Conservation (phyloP, 2,329 filamentous ascomycete species). For the Exophiala xenobiotica region DNA sequence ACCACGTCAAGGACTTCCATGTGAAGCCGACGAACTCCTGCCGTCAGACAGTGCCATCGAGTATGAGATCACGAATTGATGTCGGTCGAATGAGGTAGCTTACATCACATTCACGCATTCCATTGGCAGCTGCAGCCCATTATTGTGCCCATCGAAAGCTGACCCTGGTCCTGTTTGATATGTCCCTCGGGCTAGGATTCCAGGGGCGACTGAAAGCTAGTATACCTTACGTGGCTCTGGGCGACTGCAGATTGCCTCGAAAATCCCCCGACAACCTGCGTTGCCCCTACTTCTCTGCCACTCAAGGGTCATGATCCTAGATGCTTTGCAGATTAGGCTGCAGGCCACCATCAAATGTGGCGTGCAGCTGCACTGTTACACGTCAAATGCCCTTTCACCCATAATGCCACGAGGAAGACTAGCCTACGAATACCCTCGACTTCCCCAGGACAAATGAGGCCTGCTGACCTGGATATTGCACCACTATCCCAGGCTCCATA, state of each 20-base stretch:
- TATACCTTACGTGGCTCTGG: not conserved
- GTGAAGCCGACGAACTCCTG: too few relatives aligned
- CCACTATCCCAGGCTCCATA: not conserved
- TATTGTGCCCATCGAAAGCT: too few relatives aligned
- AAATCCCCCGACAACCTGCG: too few relatives aligned
- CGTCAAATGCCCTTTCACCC: not conserved
- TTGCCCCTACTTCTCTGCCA: too few relatives aligned
- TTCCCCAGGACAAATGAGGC: not conserved
- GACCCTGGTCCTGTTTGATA: not conserved
- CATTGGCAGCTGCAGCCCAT: slow-evolving; percentile 5
- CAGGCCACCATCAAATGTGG: not conserved
- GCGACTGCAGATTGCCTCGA: not conserved
- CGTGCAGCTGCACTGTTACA: not conserved
- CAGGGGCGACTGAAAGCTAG: not conserved
- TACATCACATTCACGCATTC: slow-evolving; percentile 5
- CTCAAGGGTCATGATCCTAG: too few relatives aligned
- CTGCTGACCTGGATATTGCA: not conserved
- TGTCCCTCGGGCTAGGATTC: not conserved
- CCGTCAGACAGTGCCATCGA: not conserved
- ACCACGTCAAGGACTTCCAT: too few relatives aligned
- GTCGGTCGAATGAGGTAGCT: slow-evolving; percentile 5
- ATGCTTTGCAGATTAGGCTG: not conserved
- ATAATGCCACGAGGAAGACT: not conserved
- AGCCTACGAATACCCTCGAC: not conserved
- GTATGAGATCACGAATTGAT: not conserved